These are phyloP conservation scores for Aspergillus alliaceus DNA, from an alignment of 2,329 filamentous ascomycete genomes.

Conservation along the genomic window DNA sequence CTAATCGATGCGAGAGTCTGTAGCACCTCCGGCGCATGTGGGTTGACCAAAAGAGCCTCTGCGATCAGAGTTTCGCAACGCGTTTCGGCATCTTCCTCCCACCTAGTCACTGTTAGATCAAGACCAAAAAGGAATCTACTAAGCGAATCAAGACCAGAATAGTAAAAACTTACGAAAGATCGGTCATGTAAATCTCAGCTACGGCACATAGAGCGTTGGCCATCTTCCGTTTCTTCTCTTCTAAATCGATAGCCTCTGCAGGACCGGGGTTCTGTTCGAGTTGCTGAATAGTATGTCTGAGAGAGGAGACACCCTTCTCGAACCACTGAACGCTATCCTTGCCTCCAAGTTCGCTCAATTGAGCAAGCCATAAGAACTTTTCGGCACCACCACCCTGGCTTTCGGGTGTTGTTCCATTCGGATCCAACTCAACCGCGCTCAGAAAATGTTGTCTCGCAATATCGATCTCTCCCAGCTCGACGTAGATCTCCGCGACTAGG, in stretches of 20 bases:
- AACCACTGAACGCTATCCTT: slow-evolving; percentile 62
- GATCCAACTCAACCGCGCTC: slow-evolving; percentile 72
- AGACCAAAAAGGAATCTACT: neutral
- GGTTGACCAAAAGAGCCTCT: slow-evolving; percentile 82
- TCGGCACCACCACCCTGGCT: slow-evolving; percentile 79
- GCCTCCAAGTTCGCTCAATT: slow-evolving; percentile 70
- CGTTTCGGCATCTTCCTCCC: slow-evolving; percentile 85
- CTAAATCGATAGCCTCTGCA: slow-evolving; percentile 44
- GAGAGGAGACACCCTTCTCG: slow-evolving; percentile 64
- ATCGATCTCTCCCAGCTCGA: slow-evolving; percentile 80
- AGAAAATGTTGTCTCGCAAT: slow-evolving; percentile 71
- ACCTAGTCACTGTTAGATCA: slow-evolving; percentile 40
- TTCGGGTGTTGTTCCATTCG: slow-evolving; percentile 69
- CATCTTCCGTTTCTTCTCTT: slow-evolving; percentile 77
- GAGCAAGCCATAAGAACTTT: slow-evolving; percentile 93
- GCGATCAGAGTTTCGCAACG: slow-evolving; percentile 86
- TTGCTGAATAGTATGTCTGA: slow-evolving; percentile 69
- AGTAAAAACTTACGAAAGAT: slow-evolving; percentile 66
- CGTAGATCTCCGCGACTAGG: slow-evolving; percentile 75
- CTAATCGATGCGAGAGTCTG: slow-evolving; percentile 93
- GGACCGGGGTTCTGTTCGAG: slow-evolving; percentile 54
- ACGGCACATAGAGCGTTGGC: slow-evolving; percentile 92
- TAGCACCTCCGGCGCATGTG: slow-evolving; percentile 81
- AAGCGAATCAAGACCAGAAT: neutral
- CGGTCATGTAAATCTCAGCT: slow-evolving; percentile 98